A percentile compares a stretch with the other conserved stretches of the same genome.
Conservation (phyloP, 2,329 filamentous ascomycete genomes). For the Exophiala oligosperma region DNA sequence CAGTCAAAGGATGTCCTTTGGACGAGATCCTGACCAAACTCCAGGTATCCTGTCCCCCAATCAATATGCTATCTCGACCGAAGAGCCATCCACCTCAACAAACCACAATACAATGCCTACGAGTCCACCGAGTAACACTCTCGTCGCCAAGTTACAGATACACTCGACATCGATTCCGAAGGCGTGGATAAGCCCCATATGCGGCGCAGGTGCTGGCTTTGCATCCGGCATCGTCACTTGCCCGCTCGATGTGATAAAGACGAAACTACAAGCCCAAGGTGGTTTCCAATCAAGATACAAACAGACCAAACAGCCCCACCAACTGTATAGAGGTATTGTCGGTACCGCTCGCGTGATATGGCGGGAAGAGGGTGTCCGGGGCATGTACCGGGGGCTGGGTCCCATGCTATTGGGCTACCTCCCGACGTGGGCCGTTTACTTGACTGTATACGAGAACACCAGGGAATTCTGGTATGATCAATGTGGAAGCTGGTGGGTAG, state of each 20-base stretch:
- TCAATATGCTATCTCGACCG: conserved; percentile 31
- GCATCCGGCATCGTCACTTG: conserved; percentile 94
- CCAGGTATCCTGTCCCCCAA: conserved; percentile 22
- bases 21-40: conserved; percentile 24
- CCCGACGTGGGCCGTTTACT: conserved; percentile 97
- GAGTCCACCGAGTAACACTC: conserved; percentile 29
- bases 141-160: conserved; percentile 41
- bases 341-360: conserved; percentile 86
- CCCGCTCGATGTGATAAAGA: conserved; percentile 98
- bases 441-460: conserved; percentile 91
- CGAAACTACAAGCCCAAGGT: conserved; percentile 93
- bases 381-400: conserved; percentile 89
- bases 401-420: conserved; percentile 95
- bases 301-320: conserved; percentile 41
- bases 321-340: conserved; percentile 78
- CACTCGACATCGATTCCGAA: conserved; percentile 53
- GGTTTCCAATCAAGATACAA: conserved; percentile 62
- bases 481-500: conserved; percentile 70
- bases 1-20: conserved; percentile 27
- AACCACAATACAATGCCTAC: conserved; percentile 30
- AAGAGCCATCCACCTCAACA: conserved; percentile 21
- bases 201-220: conserved; percentile 85
- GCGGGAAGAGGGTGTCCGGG: conserved; percentile 81
- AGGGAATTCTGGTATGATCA: conserved; percentile 67
- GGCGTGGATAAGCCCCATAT: conserved; percentile 72